These are phyloP conservation scores for Tephrocybe sp. DNA, from an alignment of 768 basidiomycete genomes.

Conservation along the genomic window DNA sequence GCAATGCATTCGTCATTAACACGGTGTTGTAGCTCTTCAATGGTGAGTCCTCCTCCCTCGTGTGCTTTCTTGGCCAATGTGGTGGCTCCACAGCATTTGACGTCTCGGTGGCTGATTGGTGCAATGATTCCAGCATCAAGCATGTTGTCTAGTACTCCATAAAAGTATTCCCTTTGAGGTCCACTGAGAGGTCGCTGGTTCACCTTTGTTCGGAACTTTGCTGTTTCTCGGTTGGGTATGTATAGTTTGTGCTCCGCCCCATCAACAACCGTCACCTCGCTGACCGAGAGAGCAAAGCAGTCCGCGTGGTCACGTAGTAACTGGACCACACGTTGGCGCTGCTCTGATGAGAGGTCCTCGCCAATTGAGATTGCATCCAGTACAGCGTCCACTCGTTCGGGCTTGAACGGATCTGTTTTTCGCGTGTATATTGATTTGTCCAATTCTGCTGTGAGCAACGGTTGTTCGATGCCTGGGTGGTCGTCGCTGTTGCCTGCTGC, in stretches of 20 bases:
- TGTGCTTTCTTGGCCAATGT: slow-evolving; percentile 37
- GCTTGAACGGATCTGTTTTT: slow-evolving; percentile 23
- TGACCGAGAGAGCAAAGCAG: slow-evolving; percentile 35
- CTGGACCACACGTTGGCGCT: slow-evolving; percentile 19
- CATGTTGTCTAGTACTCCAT: slow-evolving; percentile 32
- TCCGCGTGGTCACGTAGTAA: slow-evolving; percentile 32
- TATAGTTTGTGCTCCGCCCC: slow-evolving; percentile 32
- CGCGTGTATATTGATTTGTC: slow-evolving; percentile 19
- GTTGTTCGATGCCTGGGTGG: slow-evolving; percentile 1
- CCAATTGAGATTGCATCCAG: slow-evolving; percentile 24
- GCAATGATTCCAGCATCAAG: slow-evolving; percentile 30
- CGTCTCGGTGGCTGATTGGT: slow-evolving; percentile 26
- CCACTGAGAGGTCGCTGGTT: slow-evolving; percentile 29
- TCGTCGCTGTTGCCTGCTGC: not conserved
- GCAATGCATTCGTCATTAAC: slow-evolving; percentile 33
- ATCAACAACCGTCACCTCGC: slow-evolving; percentile 31
- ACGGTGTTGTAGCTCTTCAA: slow-evolving; percentile 30
- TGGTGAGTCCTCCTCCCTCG: slow-evolving; percentile 23
- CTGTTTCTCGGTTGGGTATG: slow-evolving; percentile 22
- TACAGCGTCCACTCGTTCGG: slow-evolving; percentile 20
- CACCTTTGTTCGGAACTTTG: slow-evolving; percentile 29
- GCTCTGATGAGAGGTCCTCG: slow-evolving; percentile 22
- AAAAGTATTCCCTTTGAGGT: slow-evolving; percentile 29
- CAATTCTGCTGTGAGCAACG: not conserved
- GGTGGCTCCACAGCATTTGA: slow-evolving; percentile 33